Evolutionary conservation across 179 eudicot species (phyloP).

Genomic region (Corrigiola litoralis): DNA sequence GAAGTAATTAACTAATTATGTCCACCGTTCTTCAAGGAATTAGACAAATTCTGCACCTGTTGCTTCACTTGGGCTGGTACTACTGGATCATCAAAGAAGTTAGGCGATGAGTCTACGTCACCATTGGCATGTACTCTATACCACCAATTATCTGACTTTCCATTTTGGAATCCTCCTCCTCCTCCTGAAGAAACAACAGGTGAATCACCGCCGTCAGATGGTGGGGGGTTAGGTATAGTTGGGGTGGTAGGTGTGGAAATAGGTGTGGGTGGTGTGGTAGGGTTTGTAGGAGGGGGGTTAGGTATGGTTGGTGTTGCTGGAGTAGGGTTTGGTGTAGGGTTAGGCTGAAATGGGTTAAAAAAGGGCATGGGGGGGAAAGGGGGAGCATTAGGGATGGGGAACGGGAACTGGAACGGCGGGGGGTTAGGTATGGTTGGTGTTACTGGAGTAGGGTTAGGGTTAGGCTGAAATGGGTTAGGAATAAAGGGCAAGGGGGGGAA

Average conservation of each 20-base stretch:
- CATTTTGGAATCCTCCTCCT: conserved; percentile 4
- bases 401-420: too few relatives aligned
- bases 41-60: background rate
- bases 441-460: background rate
- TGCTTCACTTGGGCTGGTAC: conserved; percentile 9
- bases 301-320: conserved; percentile 1
- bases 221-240: background rate
- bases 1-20: background rate
- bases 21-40: conserved; percentile 5
- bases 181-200: conserved; percentile 7
- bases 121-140: conserved; percentile 17
- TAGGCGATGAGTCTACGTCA: conserved; percentile 3
- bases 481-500: background rate
- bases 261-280: conserved; percentile 7
- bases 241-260: background rate
- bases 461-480: background rate
- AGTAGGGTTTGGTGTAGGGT: background rate
- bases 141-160: conserved; percentile 18
- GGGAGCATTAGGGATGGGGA: background rate
- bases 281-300: background rate
- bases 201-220: background rate
- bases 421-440: background rate
- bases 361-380: background rate
- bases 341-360: conserved; percentile 11
- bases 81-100: conserved; percentile 11